phyloP scores from a whole-genome alignment of 257 asterid genomes.

The Ilex asprella region DNA sequence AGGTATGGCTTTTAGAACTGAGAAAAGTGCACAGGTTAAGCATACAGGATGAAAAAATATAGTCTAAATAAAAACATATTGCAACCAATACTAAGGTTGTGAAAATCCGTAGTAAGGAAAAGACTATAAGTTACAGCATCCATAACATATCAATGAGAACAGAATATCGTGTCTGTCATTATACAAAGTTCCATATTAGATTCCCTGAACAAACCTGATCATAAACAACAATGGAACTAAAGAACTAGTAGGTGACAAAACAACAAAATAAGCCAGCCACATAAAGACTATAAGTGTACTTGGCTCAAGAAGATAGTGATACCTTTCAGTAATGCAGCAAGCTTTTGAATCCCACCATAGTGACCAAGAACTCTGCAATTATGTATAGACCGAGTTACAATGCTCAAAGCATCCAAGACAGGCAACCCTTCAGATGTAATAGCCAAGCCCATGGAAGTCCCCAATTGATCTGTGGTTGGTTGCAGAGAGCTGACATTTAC shows the following conservation, averaged over 20 bases:
- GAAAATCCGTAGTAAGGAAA: too few species aligned
- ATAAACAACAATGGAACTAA: not conserved
- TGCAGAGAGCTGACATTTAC: constrained; percentile 13
- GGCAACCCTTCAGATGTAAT: constrained; percentile 61
- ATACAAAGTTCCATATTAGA: too few species aligned
- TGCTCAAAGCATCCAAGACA: constrained; percentile 71
- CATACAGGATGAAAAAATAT: too few species aligned
- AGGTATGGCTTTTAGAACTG: too few species aligned
- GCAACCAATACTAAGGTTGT: too few species aligned
- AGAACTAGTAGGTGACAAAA: too few species aligned
- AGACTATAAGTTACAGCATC: too few species aligned
- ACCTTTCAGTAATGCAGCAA: constrained; percentile 94
- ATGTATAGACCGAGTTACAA: constrained; percentile 74
- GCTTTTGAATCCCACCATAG: constrained; percentile 84
- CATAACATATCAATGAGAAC: too few species aligned
- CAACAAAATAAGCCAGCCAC: too few species aligned
- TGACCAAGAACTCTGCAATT: constrained; percentile 82
- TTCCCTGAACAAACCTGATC: not conserved
- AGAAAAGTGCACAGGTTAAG: too few species aligned
- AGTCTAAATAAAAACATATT: too few species aligned
- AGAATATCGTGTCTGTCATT: too few species aligned
- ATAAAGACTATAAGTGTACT: constrained; percentile 3
- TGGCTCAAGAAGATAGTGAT: constrained; percentile 8
- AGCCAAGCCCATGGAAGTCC: constrained; percentile 33
- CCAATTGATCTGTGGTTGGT: constrained; percentile 46